Evolutionary conservation across 1,284 basidiomycete species (phyloP).

Genomic region (Chiua sp.): DNA sequence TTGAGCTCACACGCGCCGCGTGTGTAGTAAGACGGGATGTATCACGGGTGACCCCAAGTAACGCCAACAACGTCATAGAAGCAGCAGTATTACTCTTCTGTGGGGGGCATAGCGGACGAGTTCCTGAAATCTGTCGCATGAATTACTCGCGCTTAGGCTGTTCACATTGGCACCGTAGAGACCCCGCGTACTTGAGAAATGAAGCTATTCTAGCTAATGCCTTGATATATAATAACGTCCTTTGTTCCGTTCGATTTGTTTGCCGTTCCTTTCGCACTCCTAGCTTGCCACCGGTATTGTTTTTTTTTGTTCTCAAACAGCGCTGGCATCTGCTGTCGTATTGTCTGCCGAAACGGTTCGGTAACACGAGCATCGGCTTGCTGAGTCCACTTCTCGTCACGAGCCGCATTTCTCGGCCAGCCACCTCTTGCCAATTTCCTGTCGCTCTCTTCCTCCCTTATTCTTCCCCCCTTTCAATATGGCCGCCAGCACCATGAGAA

Average conservation of each 20-base stretch:
- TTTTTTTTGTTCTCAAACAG: background rate
- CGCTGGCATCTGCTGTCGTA: conserved; percentile 19
- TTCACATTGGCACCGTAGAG: conserved; percentile 28
- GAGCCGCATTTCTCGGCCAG: conserved; percentile 21
- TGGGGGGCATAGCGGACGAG: conserved; percentile 20
- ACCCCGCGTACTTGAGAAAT: conserved; percentile 32
- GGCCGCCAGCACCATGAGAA: conserved; percentile 69
- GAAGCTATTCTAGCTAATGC: conserved; percentile 1
- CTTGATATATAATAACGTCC: conserved; percentile 24
- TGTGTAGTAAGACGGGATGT: conserved; percentile 10
- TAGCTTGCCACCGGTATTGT: background rate
- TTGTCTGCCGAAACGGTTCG: conserved; percentile 24
- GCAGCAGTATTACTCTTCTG: conserved; percentile 31
- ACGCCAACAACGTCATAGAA: conserved; percentile 35
- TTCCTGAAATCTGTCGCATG: conserved; percentile 23
- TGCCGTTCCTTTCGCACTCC: conserved; percentile 3
- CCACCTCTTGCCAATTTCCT: conserved; percentile 16
- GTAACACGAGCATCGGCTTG: conserved; percentile 19
- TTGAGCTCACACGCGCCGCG: conserved; percentile 15
- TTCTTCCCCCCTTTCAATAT: conserved; percentile 34
- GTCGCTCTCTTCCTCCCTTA: conserved; percentile 10
- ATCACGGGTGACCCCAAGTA: conserved; percentile 32
- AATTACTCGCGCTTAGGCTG: conserved; percentile 17
- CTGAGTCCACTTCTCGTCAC: conserved; percentile 24
- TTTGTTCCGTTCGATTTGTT: background rate